Conservation (phyloP, 75 land plant species). For the Picea glauca region DNA sequence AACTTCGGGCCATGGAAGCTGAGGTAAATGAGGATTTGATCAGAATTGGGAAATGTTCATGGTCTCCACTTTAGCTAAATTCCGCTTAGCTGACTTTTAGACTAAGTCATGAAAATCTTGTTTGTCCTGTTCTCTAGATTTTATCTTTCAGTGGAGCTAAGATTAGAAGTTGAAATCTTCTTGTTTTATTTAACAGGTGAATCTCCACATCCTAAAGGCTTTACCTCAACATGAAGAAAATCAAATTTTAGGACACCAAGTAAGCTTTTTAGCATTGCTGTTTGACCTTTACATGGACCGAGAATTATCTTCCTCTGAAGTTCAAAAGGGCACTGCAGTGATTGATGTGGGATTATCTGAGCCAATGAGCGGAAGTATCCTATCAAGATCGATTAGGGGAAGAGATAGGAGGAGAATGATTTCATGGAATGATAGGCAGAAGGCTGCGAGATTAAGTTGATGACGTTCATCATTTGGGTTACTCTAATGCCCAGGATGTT, state of each 20-base stretch:
- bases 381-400: constrained; percentile 58
- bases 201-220: constrained; percentile 53
- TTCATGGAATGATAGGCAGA: constrained; percentile 51
- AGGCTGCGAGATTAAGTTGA: neutral
- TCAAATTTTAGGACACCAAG: constrained; percentile 66
- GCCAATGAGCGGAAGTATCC: constrained; percentile 36
- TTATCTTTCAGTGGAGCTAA: neutral
- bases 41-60: neutral
- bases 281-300: constrained; percentile 62
- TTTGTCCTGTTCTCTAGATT: neutral
- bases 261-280: constrained; percentile 56
- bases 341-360: constrained; percentile 40
- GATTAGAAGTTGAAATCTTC: neutral
- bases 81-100: neutral
- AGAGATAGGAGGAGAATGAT: constrained; percentile 70
- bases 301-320: constrained; percentile 16
- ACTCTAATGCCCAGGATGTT: neutral
- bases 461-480: neutral
- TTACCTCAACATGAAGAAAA: constrained; percentile 53
- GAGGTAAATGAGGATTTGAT: constrained; percentile 42
- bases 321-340: constrained; percentile 29
- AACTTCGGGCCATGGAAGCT: constrained; percentile 75
- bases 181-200: constrained; percentile 48
- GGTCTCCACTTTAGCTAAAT: neutral
- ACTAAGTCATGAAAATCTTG: neutral